Conservation (phyloP, 163 green algal genomes). For the Coccomyxa subellipsoidea region DNA sequence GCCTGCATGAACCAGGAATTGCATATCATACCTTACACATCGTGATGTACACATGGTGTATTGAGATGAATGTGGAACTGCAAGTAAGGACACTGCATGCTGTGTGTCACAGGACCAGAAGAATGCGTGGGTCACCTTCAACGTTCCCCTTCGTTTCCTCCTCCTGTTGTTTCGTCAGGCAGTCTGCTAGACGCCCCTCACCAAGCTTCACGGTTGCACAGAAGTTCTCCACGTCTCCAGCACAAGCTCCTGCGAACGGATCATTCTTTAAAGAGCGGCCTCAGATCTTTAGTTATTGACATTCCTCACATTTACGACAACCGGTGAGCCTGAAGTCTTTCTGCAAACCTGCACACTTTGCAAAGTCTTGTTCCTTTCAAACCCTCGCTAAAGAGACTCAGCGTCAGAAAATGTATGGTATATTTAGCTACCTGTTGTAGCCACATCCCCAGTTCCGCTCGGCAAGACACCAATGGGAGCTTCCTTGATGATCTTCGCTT, state of each 20-base stretch:
- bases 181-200: slow-evolving; percentile 56
- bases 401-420: neutral
- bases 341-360: neutral
- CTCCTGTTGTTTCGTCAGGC: slow-evolving; percentile 49
- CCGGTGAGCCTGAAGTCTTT: neutral
- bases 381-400: neutral
- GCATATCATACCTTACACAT: too few species aligned
- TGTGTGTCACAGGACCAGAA: neutral
- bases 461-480: slow-evolving; percentile 26
- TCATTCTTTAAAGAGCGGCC: neutral
- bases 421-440: slow-evolving; percentile 24
- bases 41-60: too few species aligned
- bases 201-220: slow-evolving; percentile 49
- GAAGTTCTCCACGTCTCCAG: slow-evolving; percentile 29
- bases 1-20: slow-evolving; percentile 27
- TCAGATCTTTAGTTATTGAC: too few species aligned
- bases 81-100: neutral
- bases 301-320: too few species aligned
- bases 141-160: slow-evolving; percentile 39
- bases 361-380: neutral
- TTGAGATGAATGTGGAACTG: too few species aligned
- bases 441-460: slow-evolving; percentile 32
- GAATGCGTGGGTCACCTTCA: slow-evolving; percentile 8
- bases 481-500: slow-evolving; percentile 29
- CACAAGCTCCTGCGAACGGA: slow-evolving; percentile 31